Evolutionary conservation across 805 yeast species (phyloP).

Genomic region (Nakazawaea wickerhamii): DNA sequence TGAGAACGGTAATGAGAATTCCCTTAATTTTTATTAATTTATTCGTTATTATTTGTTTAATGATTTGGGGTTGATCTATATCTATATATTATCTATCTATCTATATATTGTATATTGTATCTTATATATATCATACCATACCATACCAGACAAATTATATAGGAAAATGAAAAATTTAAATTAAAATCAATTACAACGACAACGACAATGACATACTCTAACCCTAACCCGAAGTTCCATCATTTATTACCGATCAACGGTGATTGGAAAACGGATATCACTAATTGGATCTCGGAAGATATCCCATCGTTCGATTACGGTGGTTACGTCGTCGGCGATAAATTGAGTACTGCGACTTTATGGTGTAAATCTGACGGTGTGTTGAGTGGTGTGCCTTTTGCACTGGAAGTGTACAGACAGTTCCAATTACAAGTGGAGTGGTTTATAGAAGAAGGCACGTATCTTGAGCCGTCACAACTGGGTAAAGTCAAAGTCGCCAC

Average conservation of each 20-base stretch:
- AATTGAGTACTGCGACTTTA: constrained; percentile 63
- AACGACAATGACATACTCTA: constrained; percentile 17
- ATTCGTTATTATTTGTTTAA: constrained; percentile 45
- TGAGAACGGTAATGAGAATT: constrained; percentile 51
- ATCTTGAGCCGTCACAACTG: constrained; percentile 36
- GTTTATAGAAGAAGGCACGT: constrained; percentile 67
- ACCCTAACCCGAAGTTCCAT: constrained; percentile 30
- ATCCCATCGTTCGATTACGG: constrained; percentile 94
- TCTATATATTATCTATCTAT: too few species aligned
- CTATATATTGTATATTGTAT: too few species aligned
- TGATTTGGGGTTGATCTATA: constrained; percentile 45
- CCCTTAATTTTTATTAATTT: constrained; percentile 50
- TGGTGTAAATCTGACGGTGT: constrained; percentile 80
- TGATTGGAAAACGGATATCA: constrained; percentile 74
- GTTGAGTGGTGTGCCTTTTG: constrained; percentile 85
- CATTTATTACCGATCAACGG: constrained; percentile 72
- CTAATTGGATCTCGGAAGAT: constrained; percentile 77
- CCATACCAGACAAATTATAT: too few species aligned
- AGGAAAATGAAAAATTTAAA: background rate
- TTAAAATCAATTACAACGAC: background rate
- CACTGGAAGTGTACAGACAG: constrained; percentile 75
- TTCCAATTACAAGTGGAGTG: constrained; percentile 69
- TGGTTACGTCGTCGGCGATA: constrained; percentile 89
- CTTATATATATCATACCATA: too few species aligned
- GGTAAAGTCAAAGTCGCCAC: constrained; percentile 71